phyloP scores from a whole-genome alignment of 177 flowering plant species.

The Tripterygium wilfordii region DNA sequence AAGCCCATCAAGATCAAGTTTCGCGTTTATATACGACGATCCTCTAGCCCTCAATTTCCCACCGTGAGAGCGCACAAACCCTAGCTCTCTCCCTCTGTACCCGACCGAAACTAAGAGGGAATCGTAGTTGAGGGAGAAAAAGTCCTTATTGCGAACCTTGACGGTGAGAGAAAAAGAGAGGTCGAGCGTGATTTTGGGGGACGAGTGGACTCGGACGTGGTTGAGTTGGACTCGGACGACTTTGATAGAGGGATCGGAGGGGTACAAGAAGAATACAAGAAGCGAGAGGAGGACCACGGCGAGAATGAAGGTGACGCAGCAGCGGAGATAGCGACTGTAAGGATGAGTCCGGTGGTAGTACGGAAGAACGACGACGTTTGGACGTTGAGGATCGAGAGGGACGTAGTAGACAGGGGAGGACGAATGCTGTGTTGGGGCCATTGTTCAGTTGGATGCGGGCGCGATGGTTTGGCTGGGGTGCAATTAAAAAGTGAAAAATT shows the following conservation, averaged over 20 bases:
- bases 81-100: constrained; percentile 67
- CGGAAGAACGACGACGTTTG: constrained; percentile 50
- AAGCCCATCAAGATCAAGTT: constrained; percentile 52
- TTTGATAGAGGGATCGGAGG: constrained; percentile 64
- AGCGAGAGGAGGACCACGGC: constrained; percentile 27
- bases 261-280: constrained; percentile 58
- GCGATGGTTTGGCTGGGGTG: too few relatives aligned
- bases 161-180: constrained; percentile 47
- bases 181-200: constrained; percentile 47
- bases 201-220: constrained; percentile 36
- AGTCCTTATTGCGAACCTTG: constrained; percentile 54
- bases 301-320: constrained; percentile 13
- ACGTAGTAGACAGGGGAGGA: constrained; percentile 21
- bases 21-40: constrained; percentile 55
- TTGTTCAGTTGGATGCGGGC: too few relatives aligned
- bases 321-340: constrained; percentile 11
- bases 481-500: too few relatives aligned
- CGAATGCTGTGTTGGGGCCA: constrained; percentile 11
- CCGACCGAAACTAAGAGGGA: constrained; percentile 48
- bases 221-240: constrained; percentile 49
- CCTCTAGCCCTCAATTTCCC: constrained; percentile 50
- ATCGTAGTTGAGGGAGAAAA: constrained; percentile 54
- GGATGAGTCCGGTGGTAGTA: constrained; percentile 20
- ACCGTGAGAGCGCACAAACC: constrained; percentile 44
- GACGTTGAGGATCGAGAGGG: constrained; percentile 25